Evolutionary conservation across 768 basidiomycete genomes (phyloP).

Genomic region (Calocybe gangraenosa): DNA sequence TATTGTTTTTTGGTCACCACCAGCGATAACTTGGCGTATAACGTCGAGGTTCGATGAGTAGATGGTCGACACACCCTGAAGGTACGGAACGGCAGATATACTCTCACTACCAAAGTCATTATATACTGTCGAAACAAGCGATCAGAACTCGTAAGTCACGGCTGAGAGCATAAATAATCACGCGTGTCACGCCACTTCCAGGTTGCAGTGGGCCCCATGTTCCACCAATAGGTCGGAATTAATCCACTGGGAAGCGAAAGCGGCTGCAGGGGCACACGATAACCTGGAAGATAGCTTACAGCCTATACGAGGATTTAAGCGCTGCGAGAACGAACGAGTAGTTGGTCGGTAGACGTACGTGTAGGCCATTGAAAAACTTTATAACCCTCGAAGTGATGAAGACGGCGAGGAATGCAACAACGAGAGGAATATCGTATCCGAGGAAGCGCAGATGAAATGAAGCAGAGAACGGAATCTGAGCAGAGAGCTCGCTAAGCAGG

Average conservation of each 20-base stretch:
- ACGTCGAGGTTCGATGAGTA: constrained; percentile 6
- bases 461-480: neutral
- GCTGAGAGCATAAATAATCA: neutral
- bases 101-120: neutral
- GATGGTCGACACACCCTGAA: neutral
- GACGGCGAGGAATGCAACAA: neutral
- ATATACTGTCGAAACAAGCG: neutral
- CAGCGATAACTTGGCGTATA: neutral
- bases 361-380: constrained; percentile 3
- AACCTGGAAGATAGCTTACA: constrained; percentile 31
- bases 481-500: neutral
- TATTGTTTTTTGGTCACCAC: neutral
- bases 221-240: constrained; percentile 37
- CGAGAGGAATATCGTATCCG: neutral
- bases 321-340: too few relatives aligned
- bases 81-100: neutral
- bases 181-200: constrained; percentile 5
- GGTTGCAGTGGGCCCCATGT: constrained; percentile 24
- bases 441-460: neutral
- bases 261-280: constrained; percentile 35
- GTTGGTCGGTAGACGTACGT: too few relatives aligned
- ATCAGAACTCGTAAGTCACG: neutral
- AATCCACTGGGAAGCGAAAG: constrained; percentile 28
- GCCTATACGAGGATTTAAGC: too few relatives aligned
- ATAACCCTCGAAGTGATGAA: neutral